Percentiles rank a stretch among this genome's conserved stretches.
phyloP scores from a whole-genome alignment of 306 rosid species.

The Prunus persica region DNA sequence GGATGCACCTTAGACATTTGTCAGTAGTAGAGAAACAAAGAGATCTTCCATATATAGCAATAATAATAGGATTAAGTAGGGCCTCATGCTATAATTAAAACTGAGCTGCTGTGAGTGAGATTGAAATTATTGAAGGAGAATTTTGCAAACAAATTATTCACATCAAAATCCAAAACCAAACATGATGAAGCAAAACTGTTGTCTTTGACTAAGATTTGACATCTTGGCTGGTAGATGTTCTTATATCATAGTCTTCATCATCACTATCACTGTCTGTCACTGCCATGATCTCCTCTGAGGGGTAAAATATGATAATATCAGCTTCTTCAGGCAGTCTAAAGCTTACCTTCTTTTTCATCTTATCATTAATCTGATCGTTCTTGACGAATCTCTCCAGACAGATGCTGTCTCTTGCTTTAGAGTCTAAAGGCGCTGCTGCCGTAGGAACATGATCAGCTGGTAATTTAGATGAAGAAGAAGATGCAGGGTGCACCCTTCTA shows the following conservation, averaged over 20 bases:
- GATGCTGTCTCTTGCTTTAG: slow-evolving; percentile 23
- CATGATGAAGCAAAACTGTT: neutral
- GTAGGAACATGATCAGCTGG: neutral
- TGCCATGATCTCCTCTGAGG: slow-evolving; percentile 13
- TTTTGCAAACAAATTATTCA: neutral
- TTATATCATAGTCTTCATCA: neutral
- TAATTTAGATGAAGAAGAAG: neutral
- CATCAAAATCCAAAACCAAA: neutral
- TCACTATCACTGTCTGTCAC: neutral
- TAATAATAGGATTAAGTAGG: too few species aligned
- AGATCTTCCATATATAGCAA: too few species aligned
- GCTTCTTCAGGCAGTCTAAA: slow-evolving; percentile 39
- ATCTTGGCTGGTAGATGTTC: neutral
- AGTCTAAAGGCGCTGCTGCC: neutral
- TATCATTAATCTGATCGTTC: neutral
- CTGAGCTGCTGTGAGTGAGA: too few species aligned
- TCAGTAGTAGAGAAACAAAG: neutral
- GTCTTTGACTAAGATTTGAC: neutral
- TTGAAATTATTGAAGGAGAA: too few species aligned
- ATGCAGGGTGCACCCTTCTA: slow-evolving; percentile 25
- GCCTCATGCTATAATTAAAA: too few species aligned
- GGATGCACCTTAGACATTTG: neutral
- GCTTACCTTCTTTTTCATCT: slow-evolving; percentile 33
- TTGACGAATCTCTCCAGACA: slow-evolving; percentile 1
- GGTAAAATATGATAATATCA: slow-evolving; percentile 30